Conservation (phyloP, 495 filamentous ascomycete species). For the Evernia prunastri region DNA sequence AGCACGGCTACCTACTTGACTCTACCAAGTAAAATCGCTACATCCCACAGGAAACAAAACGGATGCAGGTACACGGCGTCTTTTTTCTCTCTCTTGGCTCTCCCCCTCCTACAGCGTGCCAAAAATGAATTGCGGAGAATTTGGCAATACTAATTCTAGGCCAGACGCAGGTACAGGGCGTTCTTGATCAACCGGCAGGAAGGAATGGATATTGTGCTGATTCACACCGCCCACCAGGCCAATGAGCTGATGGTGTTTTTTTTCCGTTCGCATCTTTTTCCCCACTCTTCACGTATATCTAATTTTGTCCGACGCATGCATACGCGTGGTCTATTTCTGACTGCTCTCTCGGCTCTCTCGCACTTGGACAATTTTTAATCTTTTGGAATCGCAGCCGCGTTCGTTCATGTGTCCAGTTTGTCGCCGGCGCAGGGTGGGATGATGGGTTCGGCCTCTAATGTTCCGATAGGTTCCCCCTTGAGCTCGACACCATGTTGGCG, state of each 20-base stretch:
- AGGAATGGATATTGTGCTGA: no score
- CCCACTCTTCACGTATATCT: neutral
- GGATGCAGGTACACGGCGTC: neutral
- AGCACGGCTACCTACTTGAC: no score
- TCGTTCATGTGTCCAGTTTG: slow-evolving; percentile 49
- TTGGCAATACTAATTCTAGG: neutral
- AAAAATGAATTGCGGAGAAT: no score
- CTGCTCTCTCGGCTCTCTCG: neutral
- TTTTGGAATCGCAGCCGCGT: neutral
- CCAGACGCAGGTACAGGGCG: neutral
- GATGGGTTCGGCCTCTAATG: slow-evolving; percentile 69
- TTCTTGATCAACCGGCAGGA: neutral
- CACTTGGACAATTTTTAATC: neutral
- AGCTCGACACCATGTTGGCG: slow-evolving; percentile 52
- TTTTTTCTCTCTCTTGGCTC: no score
- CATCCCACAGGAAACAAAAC: neutral
- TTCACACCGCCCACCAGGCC: neutral
- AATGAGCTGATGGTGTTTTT: neutral
- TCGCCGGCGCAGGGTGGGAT: slow-evolving; percentile 64
- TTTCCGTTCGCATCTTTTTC: neutral
- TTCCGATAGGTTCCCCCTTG: slow-evolving; percentile 50
- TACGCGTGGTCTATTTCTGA: neutral
- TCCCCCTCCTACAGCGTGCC: no score
- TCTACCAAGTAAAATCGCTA: neutral
- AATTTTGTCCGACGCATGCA: neutral